phyloP scores from a whole-genome alignment of 352 stramenopile genomes.

The Phytophthora gonapodyides region DNA sequence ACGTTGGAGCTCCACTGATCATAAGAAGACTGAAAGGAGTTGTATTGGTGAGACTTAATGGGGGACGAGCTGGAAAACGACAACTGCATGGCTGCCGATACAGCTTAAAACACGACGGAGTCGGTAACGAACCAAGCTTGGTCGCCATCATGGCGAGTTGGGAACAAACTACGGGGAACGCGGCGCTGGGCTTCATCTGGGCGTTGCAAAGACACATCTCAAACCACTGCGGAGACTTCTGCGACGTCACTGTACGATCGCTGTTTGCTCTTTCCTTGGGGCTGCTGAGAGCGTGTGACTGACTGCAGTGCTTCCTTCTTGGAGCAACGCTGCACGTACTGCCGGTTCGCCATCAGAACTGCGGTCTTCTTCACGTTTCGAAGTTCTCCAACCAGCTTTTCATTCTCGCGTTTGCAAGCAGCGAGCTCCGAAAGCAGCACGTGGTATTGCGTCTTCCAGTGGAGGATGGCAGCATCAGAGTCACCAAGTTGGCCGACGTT shows the following conservation, averaged over 20 bases:
- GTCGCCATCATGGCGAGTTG: no score
- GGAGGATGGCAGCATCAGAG: conserved; percentile 15
- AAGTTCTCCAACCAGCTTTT: conserved; percentile 22
- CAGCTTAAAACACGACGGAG: no score
- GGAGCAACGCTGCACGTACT: conserved; percentile 17
- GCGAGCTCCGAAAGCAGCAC: conserved; percentile 18
- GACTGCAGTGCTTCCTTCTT: not conserved
- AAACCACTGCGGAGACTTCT: conserved; percentile 10
- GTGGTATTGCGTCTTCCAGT: conserved; percentile 30
- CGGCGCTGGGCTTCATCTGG: no score
- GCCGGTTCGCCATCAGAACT: conserved; percentile 31
- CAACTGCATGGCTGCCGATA: no score
- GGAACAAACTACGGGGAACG: no score
- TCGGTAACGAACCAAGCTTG: no score
- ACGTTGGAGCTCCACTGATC: no score
- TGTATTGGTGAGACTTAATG: no score
- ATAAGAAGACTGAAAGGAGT: no score
- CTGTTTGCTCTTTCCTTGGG: conserved; percentile 18
- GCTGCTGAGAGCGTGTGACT: not conserved
- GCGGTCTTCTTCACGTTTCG: conserved; percentile 33
- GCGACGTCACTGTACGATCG: conserved; percentile 24
- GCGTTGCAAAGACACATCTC: not conserved
- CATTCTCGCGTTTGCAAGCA: conserved; percentile 22
- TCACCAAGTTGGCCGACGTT: conserved; percentile 21
- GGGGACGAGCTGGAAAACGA: no score